phyloP scores from a whole-genome alignment of 2,329 filamentous ascomycete species.

The Fusarium graminum region DNA sequence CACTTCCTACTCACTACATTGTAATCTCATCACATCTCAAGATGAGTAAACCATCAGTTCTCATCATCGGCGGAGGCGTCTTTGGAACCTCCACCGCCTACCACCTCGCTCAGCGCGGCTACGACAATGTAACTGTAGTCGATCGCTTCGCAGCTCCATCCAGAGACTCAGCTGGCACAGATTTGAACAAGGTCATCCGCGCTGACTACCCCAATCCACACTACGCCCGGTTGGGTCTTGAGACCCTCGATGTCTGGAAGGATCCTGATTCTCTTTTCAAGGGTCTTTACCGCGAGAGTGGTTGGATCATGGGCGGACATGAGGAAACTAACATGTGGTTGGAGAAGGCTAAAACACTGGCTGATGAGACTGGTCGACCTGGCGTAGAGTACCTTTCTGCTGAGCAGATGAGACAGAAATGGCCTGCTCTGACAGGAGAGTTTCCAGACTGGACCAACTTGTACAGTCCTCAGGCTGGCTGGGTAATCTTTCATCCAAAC shows the following conservation, averaged over 20 bases:
- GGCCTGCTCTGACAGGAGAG: conserved; percentile 49
- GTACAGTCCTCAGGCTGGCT: conserved; percentile 48
- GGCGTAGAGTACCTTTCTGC: conserved; percentile 48
- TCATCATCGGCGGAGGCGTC: conserved; percentile 61
- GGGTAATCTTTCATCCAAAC: conserved; percentile 42
- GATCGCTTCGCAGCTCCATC: conserved; percentile 60
- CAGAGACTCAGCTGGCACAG: conserved; percentile 66
- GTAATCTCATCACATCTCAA: conserved; percentile 5
- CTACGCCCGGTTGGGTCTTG: conserved; percentile 63
- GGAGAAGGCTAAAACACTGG: conserved; percentile 46
- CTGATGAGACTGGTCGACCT: conserved; percentile 40
- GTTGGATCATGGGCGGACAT: conserved; percentile 51
- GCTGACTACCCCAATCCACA: conserved; percentile 70
- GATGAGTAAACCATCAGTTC: conserved; percentile 51
- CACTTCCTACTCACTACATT: not conserved
- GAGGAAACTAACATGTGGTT: conserved; percentile 49
- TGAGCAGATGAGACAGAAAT: conserved; percentile 46
- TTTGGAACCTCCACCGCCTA: conserved; percentile 65
- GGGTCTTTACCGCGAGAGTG: conserved; percentile 51
- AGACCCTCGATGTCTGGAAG: conserved; percentile 51
- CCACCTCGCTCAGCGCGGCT: conserved; percentile 59
- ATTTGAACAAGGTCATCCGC: conserved; percentile 73
- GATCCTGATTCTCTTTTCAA: conserved; percentile 47
- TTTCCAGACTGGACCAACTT: conserved; percentile 50
- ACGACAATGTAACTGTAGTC: conserved; percentile 62